phyloP scores from a whole-genome alignment of 2,329 filamentous ascomycete species.

The Dendrostoma leiphaemia region DNA sequence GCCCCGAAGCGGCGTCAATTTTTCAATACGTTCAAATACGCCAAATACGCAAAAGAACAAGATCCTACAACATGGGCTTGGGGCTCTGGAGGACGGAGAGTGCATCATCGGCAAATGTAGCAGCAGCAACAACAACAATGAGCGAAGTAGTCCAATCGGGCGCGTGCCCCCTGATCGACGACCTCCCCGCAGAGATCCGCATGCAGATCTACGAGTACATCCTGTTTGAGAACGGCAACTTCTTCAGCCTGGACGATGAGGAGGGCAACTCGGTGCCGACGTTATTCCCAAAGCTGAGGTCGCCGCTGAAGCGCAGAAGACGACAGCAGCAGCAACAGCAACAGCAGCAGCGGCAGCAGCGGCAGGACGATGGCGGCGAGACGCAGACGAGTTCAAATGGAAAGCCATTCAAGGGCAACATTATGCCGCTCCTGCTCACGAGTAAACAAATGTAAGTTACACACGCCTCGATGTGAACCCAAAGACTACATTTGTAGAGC shows the following conservation, averaged over 20 bases:
- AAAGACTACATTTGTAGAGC: background rate
- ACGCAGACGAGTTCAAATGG: background rate
- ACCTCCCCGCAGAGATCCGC: conserved; percentile 15
- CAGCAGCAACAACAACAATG: conserved; percentile 4
- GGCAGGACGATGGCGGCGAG: background rate
- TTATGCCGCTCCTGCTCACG: conserved; percentile 16
- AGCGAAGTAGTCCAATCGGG: background rate
- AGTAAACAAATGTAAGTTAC: conserved; percentile 14
- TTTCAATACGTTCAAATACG: background rate
- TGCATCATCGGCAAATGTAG: background rate
- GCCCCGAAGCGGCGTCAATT: background rate
- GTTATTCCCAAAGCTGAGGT: conserved; percentile 15
- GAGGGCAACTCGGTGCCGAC: conserved; percentile 15
- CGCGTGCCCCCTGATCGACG: conserved; percentile 13
- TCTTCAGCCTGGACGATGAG: conserved; percentile 19
- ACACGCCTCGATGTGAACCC: background rate
- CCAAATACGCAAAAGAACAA: background rate
- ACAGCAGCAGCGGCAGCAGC: background rate
- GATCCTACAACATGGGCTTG: background rate
- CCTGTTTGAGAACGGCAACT: conserved; percentile 17
- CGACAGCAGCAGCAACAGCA: background rate
- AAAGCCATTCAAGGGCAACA: conserved; percentile 6
- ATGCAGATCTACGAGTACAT: conserved; percentile 19
- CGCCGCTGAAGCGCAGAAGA: background rate
- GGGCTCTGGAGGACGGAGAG: background rate